These are phyloP conservation scores for Globisporangium paroecandrum DNA, from an alignment of 352 stramenopile genomes.

Conservation along the genomic window DNA sequence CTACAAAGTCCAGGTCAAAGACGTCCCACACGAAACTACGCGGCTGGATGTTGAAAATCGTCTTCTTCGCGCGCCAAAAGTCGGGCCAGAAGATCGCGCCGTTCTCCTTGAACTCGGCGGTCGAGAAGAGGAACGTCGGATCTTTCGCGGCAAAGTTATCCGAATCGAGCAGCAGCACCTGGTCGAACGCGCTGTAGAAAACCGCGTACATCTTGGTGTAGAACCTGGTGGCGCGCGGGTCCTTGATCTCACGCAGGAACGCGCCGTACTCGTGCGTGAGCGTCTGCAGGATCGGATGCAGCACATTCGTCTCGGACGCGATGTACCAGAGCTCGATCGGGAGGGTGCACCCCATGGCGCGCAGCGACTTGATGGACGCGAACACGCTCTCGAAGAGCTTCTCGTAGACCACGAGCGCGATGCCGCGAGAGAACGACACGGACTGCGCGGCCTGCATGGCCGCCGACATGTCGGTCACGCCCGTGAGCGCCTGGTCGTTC, in stretches of 20 bases:
- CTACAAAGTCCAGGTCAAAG: slow-evolving; percentile 48
- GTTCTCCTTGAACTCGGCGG: slow-evolving; percentile 31
- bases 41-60: slow-evolving; percentile 75
- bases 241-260: slow-evolving; percentile 65
- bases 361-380: slow-evolving; percentile 40
- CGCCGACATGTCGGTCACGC: background rate
- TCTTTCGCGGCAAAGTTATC: slow-evolving; percentile 73
- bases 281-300: slow-evolving; percentile 40
- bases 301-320: slow-evolving; percentile 36
- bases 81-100: slow-evolving; percentile 82
- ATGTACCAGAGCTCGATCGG: slow-evolving; percentile 75
- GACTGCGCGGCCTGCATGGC: slow-evolving; percentile 26
- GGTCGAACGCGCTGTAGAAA: slow-evolving; percentile 73
- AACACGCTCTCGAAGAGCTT: slow-evolving; percentile 51
- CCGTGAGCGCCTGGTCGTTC: slow-evolving; percentile 27
- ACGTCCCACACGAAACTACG: slow-evolving; percentile 69
- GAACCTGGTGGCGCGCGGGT: slow-evolving; percentile 43
- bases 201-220: slow-evolving; percentile 76
- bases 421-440: slow-evolving; percentile 29
- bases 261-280: slow-evolving; percentile 35
- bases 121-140: slow-evolving; percentile 64
- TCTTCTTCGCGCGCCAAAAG: slow-evolving; percentile 63
- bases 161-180: slow-evolving; percentile 70
- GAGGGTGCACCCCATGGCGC: slow-evolving; percentile 38
- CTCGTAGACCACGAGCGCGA: slow-evolving; percentile 55